Evolutionary conservation across 2,329 filamentous ascomycete genomes (phyloP).

Genomic region (Botrytis fragariae): DNA sequence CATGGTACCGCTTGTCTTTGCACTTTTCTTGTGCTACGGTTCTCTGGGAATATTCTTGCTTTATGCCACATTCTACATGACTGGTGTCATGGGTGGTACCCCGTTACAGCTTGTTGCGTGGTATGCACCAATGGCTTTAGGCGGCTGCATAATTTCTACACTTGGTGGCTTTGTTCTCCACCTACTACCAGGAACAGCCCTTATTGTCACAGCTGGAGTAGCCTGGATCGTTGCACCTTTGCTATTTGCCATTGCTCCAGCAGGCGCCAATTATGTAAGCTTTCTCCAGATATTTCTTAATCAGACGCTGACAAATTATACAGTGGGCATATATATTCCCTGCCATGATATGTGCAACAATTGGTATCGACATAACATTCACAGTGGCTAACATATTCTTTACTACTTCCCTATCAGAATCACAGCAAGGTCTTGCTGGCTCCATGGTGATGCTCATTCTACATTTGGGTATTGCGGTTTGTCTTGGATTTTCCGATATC

Average conservation of each 20-base stretch:
- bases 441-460: constrained; percentile 68
- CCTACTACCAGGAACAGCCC: constrained; percentile 50
- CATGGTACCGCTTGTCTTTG: constrained; percentile 61
- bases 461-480: constrained; percentile 70
- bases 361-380: constrained; percentile 74
- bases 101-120: constrained; percentile 58
- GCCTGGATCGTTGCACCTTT: constrained; percentile 52
- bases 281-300: neutral
- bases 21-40: constrained; percentile 66
- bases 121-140: constrained; percentile 64
- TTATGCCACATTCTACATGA: constrained; percentile 66
- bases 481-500: constrained; percentile 69
- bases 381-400: constrained; percentile 76
- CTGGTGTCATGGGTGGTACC: constrained; percentile 50
- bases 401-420: constrained; percentile 65
- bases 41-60: constrained; percentile 66
- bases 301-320: neutral
- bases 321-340: constrained; percentile 73
- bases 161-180: constrained; percentile 57
- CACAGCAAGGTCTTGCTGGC: constrained; percentile 68
- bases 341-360: constrained; percentile 64
- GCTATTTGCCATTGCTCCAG: constrained; percentile 53
- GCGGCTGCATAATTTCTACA: constrained; percentile 65
- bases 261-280: constrained; percentile 33
- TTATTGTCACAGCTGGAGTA: constrained; percentile 52